Percentiles rank a stretch among this genome's conserved stretches.
Evolutionary conservation across 2,329 filamentous ascomycete genomes (phyloP).

Genomic region (Neocucurbitaria cava): DNA sequence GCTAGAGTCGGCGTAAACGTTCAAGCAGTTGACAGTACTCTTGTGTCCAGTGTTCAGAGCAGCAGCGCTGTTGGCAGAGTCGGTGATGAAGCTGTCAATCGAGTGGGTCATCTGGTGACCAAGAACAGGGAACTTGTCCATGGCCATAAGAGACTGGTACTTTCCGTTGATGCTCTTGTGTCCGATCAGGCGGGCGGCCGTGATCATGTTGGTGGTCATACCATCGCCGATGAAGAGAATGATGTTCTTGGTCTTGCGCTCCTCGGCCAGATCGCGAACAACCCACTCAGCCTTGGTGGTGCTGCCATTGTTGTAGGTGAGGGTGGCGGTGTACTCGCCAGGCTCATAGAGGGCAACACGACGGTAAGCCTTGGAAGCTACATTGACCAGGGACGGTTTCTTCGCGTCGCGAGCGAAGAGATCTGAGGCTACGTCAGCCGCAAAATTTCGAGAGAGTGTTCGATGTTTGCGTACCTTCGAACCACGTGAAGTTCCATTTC

Average conservation of each 20-base stretch:
- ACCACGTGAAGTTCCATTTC: conserved; percentile 85
- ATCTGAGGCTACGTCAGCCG: conserved; percentile 52
- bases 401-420: conserved; percentile 77
- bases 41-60: conserved; percentile 86
- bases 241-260: conserved; percentile 82
- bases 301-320: conserved; percentile 76
- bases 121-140: conserved; percentile 85
- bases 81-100: conserved; percentile 83
- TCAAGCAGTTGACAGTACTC: conserved; percentile 81
- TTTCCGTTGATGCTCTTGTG: conserved; percentile 86
- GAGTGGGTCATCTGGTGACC: conserved; percentile 91
- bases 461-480: conserved; percentile 61
- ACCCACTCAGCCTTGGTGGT: conserved; percentile 78
- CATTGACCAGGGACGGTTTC: conserved; percentile 76
- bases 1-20: conserved; percentile 81
- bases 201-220: conserved; percentile 78
- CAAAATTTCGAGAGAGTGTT: not conserved
- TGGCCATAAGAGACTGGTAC: conserved; percentile 75
- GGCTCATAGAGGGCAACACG: conserved; percentile 78
- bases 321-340: conserved; percentile 77
- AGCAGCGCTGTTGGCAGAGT: conserved; percentile 84
- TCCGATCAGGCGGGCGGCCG: conserved; percentile 78
- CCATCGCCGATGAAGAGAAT: conserved; percentile 81
- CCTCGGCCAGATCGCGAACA: conserved; percentile 72
- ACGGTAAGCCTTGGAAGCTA: conserved; percentile 80